Base-by-base conservation (phyloP, 176 grass and related monocot genomes). In the Tuctoria greenei region DNA sequence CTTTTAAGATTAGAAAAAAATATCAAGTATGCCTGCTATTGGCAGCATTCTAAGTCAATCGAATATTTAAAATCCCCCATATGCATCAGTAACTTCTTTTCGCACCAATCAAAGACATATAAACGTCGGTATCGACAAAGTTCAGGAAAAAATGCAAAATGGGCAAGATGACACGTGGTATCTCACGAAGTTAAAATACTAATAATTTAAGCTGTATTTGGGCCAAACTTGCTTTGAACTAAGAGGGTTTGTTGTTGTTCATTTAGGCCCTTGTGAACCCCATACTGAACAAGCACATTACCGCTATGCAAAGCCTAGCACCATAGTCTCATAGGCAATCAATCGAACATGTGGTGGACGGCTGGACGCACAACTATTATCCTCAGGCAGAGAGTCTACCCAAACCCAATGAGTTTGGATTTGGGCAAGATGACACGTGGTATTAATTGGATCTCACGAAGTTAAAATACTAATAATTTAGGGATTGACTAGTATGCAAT, bases 111-210 rank as follows among this genome's bases (percentile, higher is more conserved):
- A 23, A 5, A 27, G 42, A 74, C 3, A 34, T 34, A 80, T 74
- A 54, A 18, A 41, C 14, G 16, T 34, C 3, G 10, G 41, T n/a
- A 20, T 43, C 2, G 1, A 46, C 11, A 56, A 31, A 38, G 57
- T 69, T 16, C 61, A 20, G 54, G 69, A 59, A 82, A 59, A 82
- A 50, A 81, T 17, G 59, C 25, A 66, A 57, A 69, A 81, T 71
- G 36, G 58, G 16, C 25, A 76, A 45, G 24, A 21, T 4, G 42
- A n/a, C n/a, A n/a, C n/a, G n/a, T n/a, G n/a, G n/a, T n/a, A n/a
- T n/a, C n/a, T n/a, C n/a, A n/a, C n/a, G n/a, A n/a, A n/a, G n/a
- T n/a, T n/a, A n/a, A n/a, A n/a, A n/a, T n/a, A n/a, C n/a, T n/a
- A n/a, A n/a, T n/a, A n/a, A n/a, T 62, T 47, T 42, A 50, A 49